Conservation (phyloP, 2,329 filamentous ascomycete genomes). For the Cercospora nicotianae region DNA sequence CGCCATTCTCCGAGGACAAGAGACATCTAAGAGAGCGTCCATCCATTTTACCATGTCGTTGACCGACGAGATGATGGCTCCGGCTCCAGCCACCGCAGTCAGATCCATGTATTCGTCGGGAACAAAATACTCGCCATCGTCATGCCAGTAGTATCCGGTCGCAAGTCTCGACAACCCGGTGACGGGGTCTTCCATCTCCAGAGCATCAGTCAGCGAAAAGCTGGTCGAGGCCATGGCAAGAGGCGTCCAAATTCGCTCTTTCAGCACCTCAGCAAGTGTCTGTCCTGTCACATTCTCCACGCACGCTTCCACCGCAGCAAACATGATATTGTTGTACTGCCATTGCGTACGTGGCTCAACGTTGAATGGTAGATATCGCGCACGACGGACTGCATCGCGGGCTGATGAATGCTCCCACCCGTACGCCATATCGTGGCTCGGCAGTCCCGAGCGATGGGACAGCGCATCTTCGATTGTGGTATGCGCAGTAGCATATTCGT, state of each 20-base stretch:
- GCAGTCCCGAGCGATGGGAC: slow-evolving; percentile 54
- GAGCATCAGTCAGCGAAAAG: slow-evolving; percentile 30
- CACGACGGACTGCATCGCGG: slow-evolving; percentile 40
- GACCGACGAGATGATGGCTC: slow-evolving; percentile 6
- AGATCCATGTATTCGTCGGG: neutral
- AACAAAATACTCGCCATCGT: neutral
- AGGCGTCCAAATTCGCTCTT: slow-evolving; percentile 47
- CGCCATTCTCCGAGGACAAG: neutral
- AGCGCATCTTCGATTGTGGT: slow-evolving; percentile 57
- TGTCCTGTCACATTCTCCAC: slow-evolving; percentile 46
- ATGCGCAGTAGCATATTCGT: slow-evolving; percentile 48
- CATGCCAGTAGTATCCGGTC: slow-evolving; percentile 23
- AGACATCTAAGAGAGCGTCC: neutral
- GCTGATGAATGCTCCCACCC: slow-evolving; percentile 36
- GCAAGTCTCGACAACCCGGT: slow-evolving; percentile 47
- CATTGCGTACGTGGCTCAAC: slow-evolving; percentile 49
- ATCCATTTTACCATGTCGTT: slow-evolving; percentile 13
- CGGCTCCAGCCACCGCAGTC: neutral
- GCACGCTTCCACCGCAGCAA: slow-evolving; percentile 46
- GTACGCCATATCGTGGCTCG: slow-evolving; percentile 40
- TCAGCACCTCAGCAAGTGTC: slow-evolving; percentile 46
- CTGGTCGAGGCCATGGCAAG: slow-evolving; percentile 52
- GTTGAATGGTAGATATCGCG: slow-evolving; percentile 50
- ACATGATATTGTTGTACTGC: slow-evolving; percentile 57
- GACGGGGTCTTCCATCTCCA: slow-evolving; percentile 7